Evolutionary conservation across 768 basidiomycete species (phyloP).

Genomic region (Boletus sensibilis): DNA sequence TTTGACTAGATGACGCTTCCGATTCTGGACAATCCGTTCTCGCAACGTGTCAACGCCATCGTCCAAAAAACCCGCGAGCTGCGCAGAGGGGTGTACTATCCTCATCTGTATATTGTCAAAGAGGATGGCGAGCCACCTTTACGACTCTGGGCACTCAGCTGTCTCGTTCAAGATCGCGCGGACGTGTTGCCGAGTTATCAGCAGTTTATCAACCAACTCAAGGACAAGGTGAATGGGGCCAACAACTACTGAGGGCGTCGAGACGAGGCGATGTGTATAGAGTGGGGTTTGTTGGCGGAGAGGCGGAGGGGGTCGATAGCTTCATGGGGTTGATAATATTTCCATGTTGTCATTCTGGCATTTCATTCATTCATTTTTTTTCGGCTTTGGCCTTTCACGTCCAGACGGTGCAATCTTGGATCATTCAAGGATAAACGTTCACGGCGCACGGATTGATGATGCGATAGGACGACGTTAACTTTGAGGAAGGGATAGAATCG

Average conservation of each 20-base stretch:
- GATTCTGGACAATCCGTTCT: slow-evolving; percentile 88
- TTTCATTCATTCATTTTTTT: neutral
- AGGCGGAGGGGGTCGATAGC: neutral
- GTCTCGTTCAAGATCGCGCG: slow-evolving; percentile 92
- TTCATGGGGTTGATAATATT: slow-evolving; percentile 1
- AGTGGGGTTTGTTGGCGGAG: neutral
- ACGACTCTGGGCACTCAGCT: slow-evolving; percentile 92
- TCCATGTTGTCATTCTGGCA: neutral
- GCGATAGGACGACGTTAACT: too few species aligned
- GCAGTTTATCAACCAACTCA: slow-evolving; percentile 86
- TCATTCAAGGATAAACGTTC: too few species aligned
- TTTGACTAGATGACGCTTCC: slow-evolving; percentile 78
- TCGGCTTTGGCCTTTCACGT: neutral
- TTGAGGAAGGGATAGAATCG: too few species aligned
- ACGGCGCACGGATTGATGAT: too few species aligned
- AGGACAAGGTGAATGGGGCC: slow-evolving; percentile 66
- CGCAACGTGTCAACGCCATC: slow-evolving; percentile 91
- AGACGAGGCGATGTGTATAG: neutral
- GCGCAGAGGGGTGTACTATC: slow-evolving; percentile 89
- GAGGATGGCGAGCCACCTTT: slow-evolving; percentile 96
- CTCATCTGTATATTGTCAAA: slow-evolving; percentile 94
- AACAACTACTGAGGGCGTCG: slow-evolving; percentile 29
- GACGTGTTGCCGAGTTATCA: slow-evolving; percentile 95
- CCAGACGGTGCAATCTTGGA: neutral
- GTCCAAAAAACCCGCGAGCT: slow-evolving; percentile 93